Evolutionary conservation across 768 basidiomycete species (phyloP), one percentile per base, ranked within the genome.

Genomic region (Lyophyllum atratum): DNA sequence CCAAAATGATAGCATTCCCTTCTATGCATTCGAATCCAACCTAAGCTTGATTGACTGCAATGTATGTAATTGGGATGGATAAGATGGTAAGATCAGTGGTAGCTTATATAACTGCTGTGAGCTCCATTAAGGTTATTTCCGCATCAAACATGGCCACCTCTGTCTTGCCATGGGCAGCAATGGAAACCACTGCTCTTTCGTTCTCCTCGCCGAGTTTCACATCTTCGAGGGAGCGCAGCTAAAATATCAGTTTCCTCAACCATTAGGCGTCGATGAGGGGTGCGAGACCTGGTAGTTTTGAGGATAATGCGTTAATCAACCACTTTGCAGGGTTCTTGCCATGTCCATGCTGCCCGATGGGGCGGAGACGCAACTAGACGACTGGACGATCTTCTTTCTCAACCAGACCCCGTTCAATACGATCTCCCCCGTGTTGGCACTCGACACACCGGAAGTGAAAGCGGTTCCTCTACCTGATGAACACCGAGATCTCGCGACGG

Each of bases 261-360:
- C 94, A 12, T 80, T 97, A 33, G 97, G 96, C 10, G 86, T 92
- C 55, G 93, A 98, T 81, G 94, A 96, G 72, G 90, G 93, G 95
- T 96, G 69, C 64, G 84, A 73, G 43, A 22, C 43, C 45, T 33
- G 48, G 46, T 28, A 31, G 39, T 49, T 45, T 54, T 21, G 8
- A 26, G 37, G 34, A 53, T 44, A 46, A 54, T 34, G 49, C 59
- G 47, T 68, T 60, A 47, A 37, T 46, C 34, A 54, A 49, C 33
- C 59, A 66, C 24, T 47, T 19, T 37, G 25, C 26, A 98, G 95
- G 54, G 83, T 95, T 17, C 81, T 99, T 4, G 97, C 97, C 3
- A 96, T 96, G 76, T 83, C 96, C 58, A 99, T 99, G 97, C 83
- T 99, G 21, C 97, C 97, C 11, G 97, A 99, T 71, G 97, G 97